phyloP scores from a whole-genome alignment of 345 rosid species.

The Carallia brachiata region DNA sequence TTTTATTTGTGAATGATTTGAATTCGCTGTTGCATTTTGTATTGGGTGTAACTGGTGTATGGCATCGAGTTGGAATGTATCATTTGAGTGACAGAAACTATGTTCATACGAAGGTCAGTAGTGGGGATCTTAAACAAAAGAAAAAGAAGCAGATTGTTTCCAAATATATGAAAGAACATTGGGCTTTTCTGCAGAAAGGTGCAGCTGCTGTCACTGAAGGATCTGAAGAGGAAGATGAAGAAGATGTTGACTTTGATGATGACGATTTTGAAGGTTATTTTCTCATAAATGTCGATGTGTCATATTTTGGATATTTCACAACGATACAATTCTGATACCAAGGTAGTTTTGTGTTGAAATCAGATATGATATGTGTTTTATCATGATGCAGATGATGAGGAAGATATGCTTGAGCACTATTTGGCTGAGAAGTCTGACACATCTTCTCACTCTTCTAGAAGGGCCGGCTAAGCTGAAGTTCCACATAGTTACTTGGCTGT shows the following conservation, averaged over 20 bases:
- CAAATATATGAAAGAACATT: background rate
- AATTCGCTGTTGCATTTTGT: background rate
- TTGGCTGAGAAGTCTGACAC: slow-evolving; percentile 83
- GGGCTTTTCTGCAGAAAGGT: slow-evolving; percentile 64
- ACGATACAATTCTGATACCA: background rate
- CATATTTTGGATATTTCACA: background rate
- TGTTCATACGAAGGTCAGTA: too few species aligned
- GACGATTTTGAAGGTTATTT: slow-evolving; percentile 87
- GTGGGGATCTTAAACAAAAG: too few species aligned
- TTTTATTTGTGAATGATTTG: background rate
- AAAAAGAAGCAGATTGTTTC: too few species aligned
- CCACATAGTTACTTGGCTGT: background rate
- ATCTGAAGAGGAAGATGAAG: slow-evolving; percentile 76
- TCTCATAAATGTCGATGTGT: background rate
- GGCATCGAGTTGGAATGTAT: background rate
- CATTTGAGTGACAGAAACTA: too few species aligned
- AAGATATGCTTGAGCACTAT: slow-evolving; percentile 93
- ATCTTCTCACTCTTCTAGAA: slow-evolving; percentile 51
- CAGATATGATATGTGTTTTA: background rate
- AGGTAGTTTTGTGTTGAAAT: background rate
- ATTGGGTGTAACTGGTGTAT: background rate
- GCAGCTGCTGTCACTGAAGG: slow-evolving; percentile 47
- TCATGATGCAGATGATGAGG: slow-evolving; percentile 66
- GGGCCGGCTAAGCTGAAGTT: slow-evolving; percentile 26
- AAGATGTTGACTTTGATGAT: slow-evolving; percentile 83